Evolutionary conservation across 176 grass and related monocot species (phyloP), one percentile per base, ranked within the genome.

Genomic region (Paspalum notatum): DNA sequence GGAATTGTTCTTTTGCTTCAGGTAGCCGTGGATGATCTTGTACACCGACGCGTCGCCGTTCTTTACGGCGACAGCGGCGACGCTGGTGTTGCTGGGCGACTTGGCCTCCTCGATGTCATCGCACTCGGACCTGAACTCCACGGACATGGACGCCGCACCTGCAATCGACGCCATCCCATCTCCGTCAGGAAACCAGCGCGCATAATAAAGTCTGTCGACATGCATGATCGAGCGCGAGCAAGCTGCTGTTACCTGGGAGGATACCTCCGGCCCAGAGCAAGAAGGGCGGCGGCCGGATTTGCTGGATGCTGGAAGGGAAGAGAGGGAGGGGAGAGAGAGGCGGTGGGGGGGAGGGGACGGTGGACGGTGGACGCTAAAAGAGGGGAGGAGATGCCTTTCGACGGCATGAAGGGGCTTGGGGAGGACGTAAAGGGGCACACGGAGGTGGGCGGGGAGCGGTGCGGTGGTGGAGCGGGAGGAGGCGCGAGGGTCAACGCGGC

Each of bases 1-100:
- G 64, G 91, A 94, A 74, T 75, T 89, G 76, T 91, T 97, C 81
- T 88, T 88, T 81, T 91, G 87, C 82, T 97, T 97, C 17, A 93
- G 68, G 83, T 88, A 88, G n/a, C 87, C 83, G 46, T 88, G 79
- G 84, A 97, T 76, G 58, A 90, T 87, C 66, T 82, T 87, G 83
- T 86, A 87, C 32, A 90, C 68, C n/a, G 91, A 89, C 32, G 84
- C 78, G 75, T 91, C 82, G 72, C 56, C 83, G 66, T 92, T 92
- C 68, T 69, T 89, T 60, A 86, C 76, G 44, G 85, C 90, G 20
- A 74, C 80, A 57, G 71, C 82, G 18, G 79, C 84, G 86, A 82
- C 74, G 68, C 73, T 91, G 5, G 57, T 80, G 84, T 88, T 89
- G 82, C 80, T 89, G 65, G 86, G 85, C 49, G 84, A 83, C 64